A percentile compares a stretch with the other conserved stretches of the same genome.
Evolutionary conservation across 23 red algal species (phyloP).

Genomic region (Agarophyton chilense): DNA sequence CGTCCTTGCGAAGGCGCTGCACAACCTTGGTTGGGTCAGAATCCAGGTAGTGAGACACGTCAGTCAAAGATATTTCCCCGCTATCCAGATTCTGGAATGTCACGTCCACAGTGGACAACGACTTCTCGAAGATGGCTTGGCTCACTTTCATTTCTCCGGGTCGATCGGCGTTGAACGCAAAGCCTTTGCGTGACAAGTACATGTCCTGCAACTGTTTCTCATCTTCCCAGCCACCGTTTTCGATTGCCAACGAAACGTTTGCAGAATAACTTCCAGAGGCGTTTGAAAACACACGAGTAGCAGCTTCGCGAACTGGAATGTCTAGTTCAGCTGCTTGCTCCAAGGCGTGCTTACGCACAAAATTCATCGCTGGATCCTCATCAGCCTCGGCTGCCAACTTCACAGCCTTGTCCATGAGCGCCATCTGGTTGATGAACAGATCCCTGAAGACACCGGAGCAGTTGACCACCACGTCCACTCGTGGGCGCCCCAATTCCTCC

Average conservation of each 20-base stretch:
- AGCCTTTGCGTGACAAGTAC: constrained; percentile 97
- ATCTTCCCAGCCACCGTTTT: constrained; percentile 99
- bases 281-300: constrained; percentile 98
- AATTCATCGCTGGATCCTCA: constrained; percentile 90
- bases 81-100: constrained; percentile 99
- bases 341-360: constrained; percentile 92
- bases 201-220: constrained; percentile 98
- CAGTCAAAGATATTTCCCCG: constrained; percentile 95
- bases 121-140: constrained; percentile 81
- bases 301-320: constrained; percentile 85
- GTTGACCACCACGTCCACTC: constrained; percentile 98
- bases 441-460: constrained; percentile 98
- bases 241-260: constrained; percentile 92
- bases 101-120: constrained; percentile 78
- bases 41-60: constrained; percentile 97
- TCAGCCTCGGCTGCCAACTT: constrained; percentile 98
- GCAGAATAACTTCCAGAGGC: constrained; percentile 96
- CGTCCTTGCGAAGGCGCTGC: constrained; percentile 80
- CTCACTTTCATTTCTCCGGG: constrained; percentile 93
- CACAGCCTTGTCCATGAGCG: constrained; percentile 92
- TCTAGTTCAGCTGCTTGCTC: constrained; percentile 91
- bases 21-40: constrained; percentile 94
- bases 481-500: constrained; percentile 92
- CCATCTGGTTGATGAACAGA: constrained; percentile 99
- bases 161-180: constrained; percentile 94